Conservation (phyloP, 257 asterid genomes). For the Scutellaria baicalensis region DNA sequence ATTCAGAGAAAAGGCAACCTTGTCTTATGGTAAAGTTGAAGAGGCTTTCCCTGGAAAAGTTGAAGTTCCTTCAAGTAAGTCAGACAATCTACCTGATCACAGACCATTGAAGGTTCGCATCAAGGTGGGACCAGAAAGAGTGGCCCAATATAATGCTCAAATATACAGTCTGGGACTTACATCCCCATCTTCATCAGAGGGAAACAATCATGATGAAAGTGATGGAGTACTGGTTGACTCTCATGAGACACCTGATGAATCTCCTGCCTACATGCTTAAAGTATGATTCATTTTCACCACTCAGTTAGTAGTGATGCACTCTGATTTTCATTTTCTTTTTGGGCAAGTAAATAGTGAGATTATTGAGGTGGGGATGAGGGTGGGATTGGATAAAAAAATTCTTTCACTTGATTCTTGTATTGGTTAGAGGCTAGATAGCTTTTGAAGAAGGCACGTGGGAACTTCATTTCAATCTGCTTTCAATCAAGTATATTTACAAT, state of each 20-base stretch:
- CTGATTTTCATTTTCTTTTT: not conserved
- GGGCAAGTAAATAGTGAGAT: not conserved
- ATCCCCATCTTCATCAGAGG: constrained; percentile 80
- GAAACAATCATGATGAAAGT: constrained; percentile 56
- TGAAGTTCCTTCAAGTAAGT: constrained; percentile 38
- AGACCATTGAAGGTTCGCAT: constrained; percentile 63
- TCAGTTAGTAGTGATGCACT: not conserved
- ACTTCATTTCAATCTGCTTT: constrained; percentile 1
- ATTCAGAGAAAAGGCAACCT: constrained; percentile 26
- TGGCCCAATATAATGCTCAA: constrained; percentile 57
- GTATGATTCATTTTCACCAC: constrained; percentile 28
- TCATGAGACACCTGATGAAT: constrained; percentile 36
- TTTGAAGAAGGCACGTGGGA: not conserved
- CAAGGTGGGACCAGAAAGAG: constrained; percentile 61
- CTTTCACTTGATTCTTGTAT: not conserved
- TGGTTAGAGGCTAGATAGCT: constrained; percentile 2
- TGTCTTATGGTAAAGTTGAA: constrained; percentile 34
- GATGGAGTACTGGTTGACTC: constrained; percentile 37
- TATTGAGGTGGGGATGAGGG: constrained; percentile 1
- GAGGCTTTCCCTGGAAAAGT: constrained; percentile 34
- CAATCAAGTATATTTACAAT: constrained; percentile 4
- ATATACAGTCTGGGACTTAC: constrained; percentile 73
- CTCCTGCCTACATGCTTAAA: constrained; percentile 58
- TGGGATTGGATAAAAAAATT: not conserved
- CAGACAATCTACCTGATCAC: constrained; percentile 32